A percentile compares a stretch with the other conserved stretches of the same genome.
Conservation (phyloP, 768 basidiomycete genomes). For the Porphyrellus cyaneotinctus region DNA sequence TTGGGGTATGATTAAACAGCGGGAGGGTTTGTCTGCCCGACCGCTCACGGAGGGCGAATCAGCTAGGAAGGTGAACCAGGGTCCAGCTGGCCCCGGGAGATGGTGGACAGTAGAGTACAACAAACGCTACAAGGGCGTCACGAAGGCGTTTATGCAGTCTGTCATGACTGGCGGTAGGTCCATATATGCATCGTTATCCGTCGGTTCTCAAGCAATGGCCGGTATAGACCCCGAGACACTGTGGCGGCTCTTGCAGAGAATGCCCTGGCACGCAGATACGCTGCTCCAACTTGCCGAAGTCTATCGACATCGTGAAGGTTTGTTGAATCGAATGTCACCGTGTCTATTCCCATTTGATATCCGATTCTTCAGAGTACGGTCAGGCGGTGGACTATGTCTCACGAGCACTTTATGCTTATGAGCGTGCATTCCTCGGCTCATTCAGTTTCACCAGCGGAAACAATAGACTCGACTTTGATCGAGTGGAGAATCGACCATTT, state of each 20-base stretch:
- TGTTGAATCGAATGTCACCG: constrained; percentile 1
- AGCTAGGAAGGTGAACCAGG: constrained; percentile 39
- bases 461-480: constrained; percentile 85
- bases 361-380: constrained; percentile 58
- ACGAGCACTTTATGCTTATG: constrained; percentile 90
- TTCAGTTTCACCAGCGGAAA: constrained; percentile 82
- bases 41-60: constrained; percentile 54
- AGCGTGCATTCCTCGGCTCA: constrained; percentile 80
- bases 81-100: constrained; percentile 52
- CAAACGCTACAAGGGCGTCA: constrained; percentile 77
- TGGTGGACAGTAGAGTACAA: constrained; percentile 92
- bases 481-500: constrained; percentile 89
- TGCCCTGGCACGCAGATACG: constrained; percentile 93
- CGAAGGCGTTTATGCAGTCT: constrained; percentile 73
- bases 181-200: neutral
- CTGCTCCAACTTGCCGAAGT: constrained; percentile 37
- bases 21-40: constrained; percentile 71
- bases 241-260: constrained; percentile 65
- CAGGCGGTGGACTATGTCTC: constrained; percentile 87
- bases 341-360: neutral
- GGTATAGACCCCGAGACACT: constrained; percentile 73
- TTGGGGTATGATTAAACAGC: constrained; percentile 69
- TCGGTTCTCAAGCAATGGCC: neutral
- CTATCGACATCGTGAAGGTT: constrained; percentile 78
- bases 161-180: constrained; percentile 77